Evolutionary conservation across 208 protist genomes (phyloP).

Genomic region (Wallacemonas sp.): DNA sequence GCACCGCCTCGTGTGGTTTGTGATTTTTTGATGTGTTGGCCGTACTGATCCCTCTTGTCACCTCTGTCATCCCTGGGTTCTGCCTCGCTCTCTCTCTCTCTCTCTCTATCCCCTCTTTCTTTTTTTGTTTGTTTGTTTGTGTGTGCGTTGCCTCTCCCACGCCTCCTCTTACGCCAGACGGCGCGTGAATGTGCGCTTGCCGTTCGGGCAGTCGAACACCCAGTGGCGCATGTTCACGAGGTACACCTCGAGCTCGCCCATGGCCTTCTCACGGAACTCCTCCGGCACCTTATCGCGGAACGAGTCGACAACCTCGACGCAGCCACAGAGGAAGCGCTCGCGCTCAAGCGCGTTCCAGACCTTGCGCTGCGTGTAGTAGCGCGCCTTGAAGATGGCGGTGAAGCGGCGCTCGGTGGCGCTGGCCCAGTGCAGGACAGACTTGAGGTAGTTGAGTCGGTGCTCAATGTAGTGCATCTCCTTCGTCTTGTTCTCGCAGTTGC

Average conservation of each 20-base stretch:
- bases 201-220: conserved; percentile 90
- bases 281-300: conserved; percentile 76
- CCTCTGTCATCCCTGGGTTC: no score
- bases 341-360: conserved; percentile 91
- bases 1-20: no score
- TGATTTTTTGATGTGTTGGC: no score
- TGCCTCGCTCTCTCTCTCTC: no score
- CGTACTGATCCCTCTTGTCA: no score
- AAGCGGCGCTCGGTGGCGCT: conserved; percentile 70
- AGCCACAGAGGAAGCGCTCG: conserved; percentile 83
- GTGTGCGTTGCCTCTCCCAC: no score
- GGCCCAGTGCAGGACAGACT: conserved; percentile 80
- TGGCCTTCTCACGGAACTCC: conserved; percentile 79
- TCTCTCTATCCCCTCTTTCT: no score
- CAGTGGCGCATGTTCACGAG: conserved; percentile 89
- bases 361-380: conserved; percentile 79
- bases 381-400: conserved; percentile 78
- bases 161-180: conserved; percentile 52
- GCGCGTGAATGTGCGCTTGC: conserved; percentile 81
- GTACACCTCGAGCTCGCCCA: conserved; percentile 78
- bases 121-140: conserved; percentile 2
- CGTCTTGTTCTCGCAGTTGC: conserved; percentile 72
- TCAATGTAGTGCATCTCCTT: conserved; percentile 67
- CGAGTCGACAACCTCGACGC: conserved; percentile 77
- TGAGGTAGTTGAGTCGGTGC: conserved; percentile 85